Conservation (phyloP, 108 stramenopile species). For the Parietichytrium sp. region DNA sequence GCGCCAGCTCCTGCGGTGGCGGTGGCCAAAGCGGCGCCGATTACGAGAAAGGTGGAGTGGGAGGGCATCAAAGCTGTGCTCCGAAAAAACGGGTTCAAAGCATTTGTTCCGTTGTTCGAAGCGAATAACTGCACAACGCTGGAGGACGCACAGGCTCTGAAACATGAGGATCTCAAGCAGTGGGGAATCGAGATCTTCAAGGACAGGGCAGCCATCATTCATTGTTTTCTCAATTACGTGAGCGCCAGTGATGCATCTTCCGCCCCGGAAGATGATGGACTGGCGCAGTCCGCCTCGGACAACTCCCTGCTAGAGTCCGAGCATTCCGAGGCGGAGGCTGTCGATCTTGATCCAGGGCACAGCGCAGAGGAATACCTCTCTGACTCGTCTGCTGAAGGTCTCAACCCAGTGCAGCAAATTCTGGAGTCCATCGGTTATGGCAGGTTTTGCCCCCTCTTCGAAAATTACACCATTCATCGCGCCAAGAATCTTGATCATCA, state of each 20-base stretch:
- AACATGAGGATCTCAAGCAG: neutral
- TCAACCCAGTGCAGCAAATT: neutral
- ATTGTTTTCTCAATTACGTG: neutral
- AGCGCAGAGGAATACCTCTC: neutral
- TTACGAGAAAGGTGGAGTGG: too few relatives aligned
- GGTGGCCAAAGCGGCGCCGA: too few relatives aligned
- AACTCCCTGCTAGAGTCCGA: too few relatives aligned
- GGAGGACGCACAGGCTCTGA: constrained; percentile 24
- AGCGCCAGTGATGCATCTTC: neutral
- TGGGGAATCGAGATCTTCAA: constrained; percentile 21
- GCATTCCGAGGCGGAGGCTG: too few relatives aligned
- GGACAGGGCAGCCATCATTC: neutral
- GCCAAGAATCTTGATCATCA: neutral
- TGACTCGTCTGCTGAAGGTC: neutral
- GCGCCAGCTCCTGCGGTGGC: too few relatives aligned
- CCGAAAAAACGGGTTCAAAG: neutral
- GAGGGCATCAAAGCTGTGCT: neutral
- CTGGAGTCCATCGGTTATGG: neutral
- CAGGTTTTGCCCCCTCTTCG: neutral
- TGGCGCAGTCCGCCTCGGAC: too few relatives aligned
- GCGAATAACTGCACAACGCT: constrained; percentile 18
- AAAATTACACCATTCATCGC: neutral
- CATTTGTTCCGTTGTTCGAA: neutral
- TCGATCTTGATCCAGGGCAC: too few relatives aligned
- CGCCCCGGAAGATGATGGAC: too few relatives aligned